Conservation (phyloP, 148 eudicot species). For the Selenicereus undatus region DNA sequence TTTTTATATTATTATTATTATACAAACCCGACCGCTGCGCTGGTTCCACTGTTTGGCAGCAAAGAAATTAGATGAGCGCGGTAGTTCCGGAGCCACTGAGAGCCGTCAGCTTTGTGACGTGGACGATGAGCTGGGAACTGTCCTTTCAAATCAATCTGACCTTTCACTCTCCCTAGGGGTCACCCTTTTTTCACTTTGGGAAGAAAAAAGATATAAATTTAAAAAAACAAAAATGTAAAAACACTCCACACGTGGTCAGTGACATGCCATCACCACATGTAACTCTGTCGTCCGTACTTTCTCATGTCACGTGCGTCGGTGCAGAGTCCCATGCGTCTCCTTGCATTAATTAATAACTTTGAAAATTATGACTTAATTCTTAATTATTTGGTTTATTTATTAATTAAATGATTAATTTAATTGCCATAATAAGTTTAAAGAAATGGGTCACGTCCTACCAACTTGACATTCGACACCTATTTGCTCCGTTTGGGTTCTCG, state of each 20-base stretch:
- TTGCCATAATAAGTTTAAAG: background rate
- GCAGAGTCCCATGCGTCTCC: constrained; percentile 13
- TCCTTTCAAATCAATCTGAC: background rate
- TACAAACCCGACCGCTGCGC: background rate
- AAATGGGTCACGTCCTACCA: background rate
- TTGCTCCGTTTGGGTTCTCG: background rate
- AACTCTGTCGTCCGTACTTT: constrained; percentile 18
- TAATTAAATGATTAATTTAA: background rate
- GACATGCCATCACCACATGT: constrained; percentile 26
- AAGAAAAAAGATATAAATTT: background rate
- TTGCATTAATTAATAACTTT: no score
- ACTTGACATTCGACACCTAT: constrained; percentile 2
- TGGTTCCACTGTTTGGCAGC: background rate
- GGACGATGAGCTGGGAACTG: constrained; percentile 12
- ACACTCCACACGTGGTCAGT: constrained; percentile 17
- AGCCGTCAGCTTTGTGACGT: constrained; percentile 16
- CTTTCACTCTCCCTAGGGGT: constrained; percentile 7
- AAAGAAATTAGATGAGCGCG: background rate
- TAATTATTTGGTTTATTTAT: no score
- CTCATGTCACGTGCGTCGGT: constrained; percentile 34
- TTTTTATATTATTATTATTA: no score
- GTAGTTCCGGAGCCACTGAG: background rate
- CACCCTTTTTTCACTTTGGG: background rate
- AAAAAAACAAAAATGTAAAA: background rate
- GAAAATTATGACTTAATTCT: no score